A percentile compares a stretch with the other conserved stretches of the same genome.
phyloP scores from a whole-genome alignment of 306 rosid species.

The Oemleria cerasiformis region DNA sequence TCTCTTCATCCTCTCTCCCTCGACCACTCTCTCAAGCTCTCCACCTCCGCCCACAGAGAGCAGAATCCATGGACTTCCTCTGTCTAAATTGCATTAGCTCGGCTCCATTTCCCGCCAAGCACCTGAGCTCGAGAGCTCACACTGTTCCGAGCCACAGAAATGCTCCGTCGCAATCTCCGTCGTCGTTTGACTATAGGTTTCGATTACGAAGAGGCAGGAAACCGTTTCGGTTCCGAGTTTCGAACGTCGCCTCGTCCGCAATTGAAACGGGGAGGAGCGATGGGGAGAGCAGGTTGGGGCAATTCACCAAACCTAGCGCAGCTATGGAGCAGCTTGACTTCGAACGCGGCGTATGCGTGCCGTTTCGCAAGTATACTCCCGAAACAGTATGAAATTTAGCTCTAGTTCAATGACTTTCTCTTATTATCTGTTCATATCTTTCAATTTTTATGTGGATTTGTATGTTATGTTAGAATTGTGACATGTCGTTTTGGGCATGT shows the following conservation, averaged over 20 bases:
- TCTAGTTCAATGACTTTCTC: not conserved
- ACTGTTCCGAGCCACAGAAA: conserved; percentile 1
- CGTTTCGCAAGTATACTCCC: conserved; percentile 96
- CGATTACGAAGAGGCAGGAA: conserved; percentile 25
- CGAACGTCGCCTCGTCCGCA: conserved; percentile 39
- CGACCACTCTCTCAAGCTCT: conserved; percentile 3
- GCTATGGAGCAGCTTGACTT: conserved; percentile 94
- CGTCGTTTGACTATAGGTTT: conserved; percentile 11
- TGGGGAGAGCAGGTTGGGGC: conserved; percentile 21
- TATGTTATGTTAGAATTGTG: too few relatives aligned
- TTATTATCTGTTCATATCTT: not conserved
- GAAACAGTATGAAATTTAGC: conserved; percentile 54
- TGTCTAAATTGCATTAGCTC: conserved; percentile 27
- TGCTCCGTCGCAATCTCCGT: conserved; percentile 7
- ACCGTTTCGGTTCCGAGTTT: conserved; percentile 22
- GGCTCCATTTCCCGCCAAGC: conserved; percentile 24
- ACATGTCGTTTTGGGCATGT: not conserved
- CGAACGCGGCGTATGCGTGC: conserved; percentile 96
- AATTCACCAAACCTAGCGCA: conserved; percentile 40
- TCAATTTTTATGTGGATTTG: not conserved
- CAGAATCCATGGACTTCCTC: conserved; percentile 44
- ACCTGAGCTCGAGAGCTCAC: conserved; percentile 11
- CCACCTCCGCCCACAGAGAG: not conserved
- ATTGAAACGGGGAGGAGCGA: conserved; percentile 25
- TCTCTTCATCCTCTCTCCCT: not conserved